Evolutionary conservation across 129 eudicot genomes (phyloP).

Genomic region (Rutidosis leptorrhynchoides): DNA sequence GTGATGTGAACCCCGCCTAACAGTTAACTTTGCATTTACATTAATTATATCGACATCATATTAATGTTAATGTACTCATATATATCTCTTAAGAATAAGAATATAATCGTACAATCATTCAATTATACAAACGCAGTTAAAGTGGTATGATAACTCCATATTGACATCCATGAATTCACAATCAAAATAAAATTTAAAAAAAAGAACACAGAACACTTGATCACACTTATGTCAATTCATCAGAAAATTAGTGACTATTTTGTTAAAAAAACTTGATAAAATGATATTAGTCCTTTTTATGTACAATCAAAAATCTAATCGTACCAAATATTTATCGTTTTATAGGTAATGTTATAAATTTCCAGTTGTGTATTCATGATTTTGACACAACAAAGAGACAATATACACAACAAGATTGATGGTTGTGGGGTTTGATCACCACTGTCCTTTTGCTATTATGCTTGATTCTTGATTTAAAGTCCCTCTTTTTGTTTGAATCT

Average conservation of each 20-base stretch:
- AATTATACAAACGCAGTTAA: neutral
- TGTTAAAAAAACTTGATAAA: neutral
- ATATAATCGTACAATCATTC: neutral
- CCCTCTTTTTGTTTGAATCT: constrained; percentile 10
- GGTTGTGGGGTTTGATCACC: constrained; percentile 17
- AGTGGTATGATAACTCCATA: neutral
- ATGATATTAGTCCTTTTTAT: neutral
- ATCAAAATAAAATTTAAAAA: too few relatives aligned
- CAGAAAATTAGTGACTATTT: neutral
- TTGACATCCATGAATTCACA: too few relatives aligned
- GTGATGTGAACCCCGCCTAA: constrained; percentile 15
- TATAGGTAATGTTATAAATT: neutral
- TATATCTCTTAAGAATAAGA: neutral
- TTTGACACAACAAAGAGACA: constrained; percentile 8
- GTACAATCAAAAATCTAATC: constrained; percentile 15
- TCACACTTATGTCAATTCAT: neutral
- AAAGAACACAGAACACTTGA: too few relatives aligned
- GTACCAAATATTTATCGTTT: constrained; percentile 10
- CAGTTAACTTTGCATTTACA: neutral
- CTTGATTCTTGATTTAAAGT: neutral
- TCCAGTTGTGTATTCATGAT: constrained; percentile 26
- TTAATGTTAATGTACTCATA: neutral
- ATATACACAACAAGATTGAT: constrained; percentile 14
- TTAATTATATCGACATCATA: neutral
- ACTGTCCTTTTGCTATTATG: constrained; percentile 6